Evolutionary conservation across 192 early-diverging fungal genomes (phyloP).

Genomic region (Paraglomus brasilianum): DNA sequence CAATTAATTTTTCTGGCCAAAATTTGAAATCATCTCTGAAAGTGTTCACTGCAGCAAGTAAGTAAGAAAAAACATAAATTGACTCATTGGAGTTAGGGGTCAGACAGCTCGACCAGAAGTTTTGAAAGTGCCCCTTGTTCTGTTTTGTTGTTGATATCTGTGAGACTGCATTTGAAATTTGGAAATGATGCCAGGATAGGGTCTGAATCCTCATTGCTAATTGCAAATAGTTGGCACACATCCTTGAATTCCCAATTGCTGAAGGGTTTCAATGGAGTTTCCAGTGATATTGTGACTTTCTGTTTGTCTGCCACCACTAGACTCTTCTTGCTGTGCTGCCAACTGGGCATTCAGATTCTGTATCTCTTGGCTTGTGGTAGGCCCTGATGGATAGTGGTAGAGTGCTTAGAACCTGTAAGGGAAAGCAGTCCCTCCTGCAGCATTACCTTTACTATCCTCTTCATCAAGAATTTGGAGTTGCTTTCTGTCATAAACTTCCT

Average conservation of each 20-base stretch:
- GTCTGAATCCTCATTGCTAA: background rate
- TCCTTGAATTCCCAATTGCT: background rate
- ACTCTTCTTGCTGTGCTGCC: too few relatives aligned
- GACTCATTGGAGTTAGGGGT: too few relatives aligned
- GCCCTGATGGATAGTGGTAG: too few relatives aligned
- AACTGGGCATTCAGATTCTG: too few relatives aligned
- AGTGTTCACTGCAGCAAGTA: background rate
- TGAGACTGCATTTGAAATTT: background rate
- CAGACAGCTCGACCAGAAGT: slow-evolving; percentile 10
- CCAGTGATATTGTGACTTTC: slow-evolving; percentile 8
- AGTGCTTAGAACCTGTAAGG: too few relatives aligned
- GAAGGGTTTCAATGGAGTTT: slow-evolving; percentile 17
- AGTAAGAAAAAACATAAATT: background rate
- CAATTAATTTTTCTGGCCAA: slow-evolving; percentile 6
- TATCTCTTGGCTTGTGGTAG: too few relatives aligned
- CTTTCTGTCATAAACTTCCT: too few relatives aligned
- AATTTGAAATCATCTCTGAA: background rate
- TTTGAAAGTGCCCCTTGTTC: background rate
- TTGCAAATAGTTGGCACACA: slow-evolving; percentile 7
- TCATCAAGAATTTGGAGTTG: too few relatives aligned
- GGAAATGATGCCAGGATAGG: background rate
- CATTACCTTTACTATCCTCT: too few relatives aligned
- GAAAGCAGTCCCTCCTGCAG: too few relatives aligned
- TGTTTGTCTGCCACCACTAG: background rate
- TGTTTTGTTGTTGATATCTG: background rate